Conservation (phyloP, 495 filamentous ascomycete species). For the Podospora didyma region DNA sequence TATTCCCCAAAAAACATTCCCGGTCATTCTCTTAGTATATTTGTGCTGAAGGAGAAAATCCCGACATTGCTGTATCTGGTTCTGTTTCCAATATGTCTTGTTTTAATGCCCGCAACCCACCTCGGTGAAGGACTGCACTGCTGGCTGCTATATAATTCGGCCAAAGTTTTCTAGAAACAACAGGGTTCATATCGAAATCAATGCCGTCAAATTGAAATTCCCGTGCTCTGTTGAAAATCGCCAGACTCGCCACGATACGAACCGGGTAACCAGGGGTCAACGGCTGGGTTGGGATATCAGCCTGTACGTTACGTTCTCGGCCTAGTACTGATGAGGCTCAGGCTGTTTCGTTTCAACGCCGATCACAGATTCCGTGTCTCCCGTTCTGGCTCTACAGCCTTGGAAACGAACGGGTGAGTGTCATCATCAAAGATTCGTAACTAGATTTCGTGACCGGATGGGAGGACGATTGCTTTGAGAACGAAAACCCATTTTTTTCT, state of each 20-base stretch:
- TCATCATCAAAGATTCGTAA: too few relatives aligned
- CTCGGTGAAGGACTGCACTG: neutral
- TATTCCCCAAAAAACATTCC: too few relatives aligned
- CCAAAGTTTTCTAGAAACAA: neutral
- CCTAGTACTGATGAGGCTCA: neutral
- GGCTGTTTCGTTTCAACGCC: neutral
- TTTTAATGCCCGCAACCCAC: neutral
- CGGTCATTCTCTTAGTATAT: too few relatives aligned
- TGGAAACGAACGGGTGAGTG: too few relatives aligned
- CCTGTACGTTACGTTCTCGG: neutral
- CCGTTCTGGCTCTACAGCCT: too few relatives aligned
- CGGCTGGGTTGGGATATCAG: neutral
- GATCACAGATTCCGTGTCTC: neutral
- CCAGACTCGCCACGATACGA: neutral
- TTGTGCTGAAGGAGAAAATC: too few relatives aligned
- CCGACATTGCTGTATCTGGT: too few relatives aligned
- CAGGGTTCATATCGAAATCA: neutral
- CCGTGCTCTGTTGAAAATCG: neutral
- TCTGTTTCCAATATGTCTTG: too few relatives aligned
- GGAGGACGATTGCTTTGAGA: too few relatives aligned
- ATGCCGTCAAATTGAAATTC: neutral
- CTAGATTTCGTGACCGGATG: too few relatives aligned
- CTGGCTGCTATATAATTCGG: neutral
- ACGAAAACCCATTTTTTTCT: too few relatives aligned
- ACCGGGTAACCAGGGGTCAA: neutral